Conservation (phyloP, 2,329 filamentous ascomycete species). For the Penicillium brevicompactum region DNA sequence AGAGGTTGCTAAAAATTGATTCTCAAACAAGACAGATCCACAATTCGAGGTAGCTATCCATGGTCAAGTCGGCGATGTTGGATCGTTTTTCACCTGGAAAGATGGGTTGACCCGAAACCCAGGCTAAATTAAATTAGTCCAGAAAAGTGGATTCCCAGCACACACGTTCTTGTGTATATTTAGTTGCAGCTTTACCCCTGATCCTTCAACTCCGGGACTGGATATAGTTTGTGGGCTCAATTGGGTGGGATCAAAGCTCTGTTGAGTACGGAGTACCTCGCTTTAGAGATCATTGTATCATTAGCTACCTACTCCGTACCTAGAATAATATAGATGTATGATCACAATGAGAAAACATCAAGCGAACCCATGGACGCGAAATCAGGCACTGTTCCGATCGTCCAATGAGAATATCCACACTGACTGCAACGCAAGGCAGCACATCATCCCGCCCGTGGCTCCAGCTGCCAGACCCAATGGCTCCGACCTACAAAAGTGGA, state of each 20-base stretch:
- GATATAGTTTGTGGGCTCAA: too few relatives aligned
- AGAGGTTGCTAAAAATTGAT: conserved; percentile 7
- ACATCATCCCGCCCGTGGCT: conserved; percentile 35
- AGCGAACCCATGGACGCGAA: background rate
- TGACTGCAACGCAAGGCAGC: conserved; percentile 25
- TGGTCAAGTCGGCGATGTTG: conserved; percentile 5
- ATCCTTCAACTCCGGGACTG: background rate
- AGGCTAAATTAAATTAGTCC: conserved; percentile 15
- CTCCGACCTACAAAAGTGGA: conserved; percentile 20
- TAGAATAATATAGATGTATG: too few relatives aligned
- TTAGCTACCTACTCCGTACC: too few relatives aligned
- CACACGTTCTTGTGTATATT: background rate
- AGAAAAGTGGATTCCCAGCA: conserved; percentile 10
- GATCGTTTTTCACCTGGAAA: background rate
- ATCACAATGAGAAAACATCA: too few relatives aligned
- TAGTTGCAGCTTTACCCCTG: conserved; percentile 10
- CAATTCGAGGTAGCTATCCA: conserved; percentile 1
- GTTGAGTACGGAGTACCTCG: too few relatives aligned
- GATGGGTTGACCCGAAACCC: conserved; percentile 19
- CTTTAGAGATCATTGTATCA: too few relatives aligned
- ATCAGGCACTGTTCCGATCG: conserved; percentile 5
- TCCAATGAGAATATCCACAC: conserved; percentile 24
- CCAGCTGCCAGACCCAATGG: conserved; percentile 29
- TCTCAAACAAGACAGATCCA: conserved; percentile 15
- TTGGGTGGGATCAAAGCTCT: too few relatives aligned